Conservation (phyloP, 805 yeast species). For the Wickerhamomyces ciferrii region DNA sequence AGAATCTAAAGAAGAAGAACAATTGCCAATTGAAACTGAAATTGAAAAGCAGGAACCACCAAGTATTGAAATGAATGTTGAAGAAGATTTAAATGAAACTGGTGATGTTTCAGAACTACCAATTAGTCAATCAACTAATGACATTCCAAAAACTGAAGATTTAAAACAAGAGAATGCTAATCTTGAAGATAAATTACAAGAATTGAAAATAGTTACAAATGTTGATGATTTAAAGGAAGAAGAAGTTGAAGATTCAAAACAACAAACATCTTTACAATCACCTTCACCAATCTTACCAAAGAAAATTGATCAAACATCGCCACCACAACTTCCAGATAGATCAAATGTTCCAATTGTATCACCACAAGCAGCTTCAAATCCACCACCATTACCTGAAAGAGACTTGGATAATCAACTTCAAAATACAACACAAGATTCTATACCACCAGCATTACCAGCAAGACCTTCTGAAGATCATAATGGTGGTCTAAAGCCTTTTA, state of each 20-base stretch:
- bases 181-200: constrained; percentile 1
- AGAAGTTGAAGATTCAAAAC: not conserved
- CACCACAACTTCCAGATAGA: constrained; percentile 2
- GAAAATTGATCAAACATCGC: not conserved
- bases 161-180: constrained; percentile 3
- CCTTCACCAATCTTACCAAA: not conserved
- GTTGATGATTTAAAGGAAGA: not conserved
- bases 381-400: constrained; percentile 5
- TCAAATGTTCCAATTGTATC: not conserved
- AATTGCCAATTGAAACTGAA: not conserved
- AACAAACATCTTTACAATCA: not conserved
- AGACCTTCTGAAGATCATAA: constrained; percentile 16
- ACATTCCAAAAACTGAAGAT: not conserved
- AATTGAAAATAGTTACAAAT: not conserved
- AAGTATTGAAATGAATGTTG: not conserved
- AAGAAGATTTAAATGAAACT: not conserved
- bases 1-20: not conserved
- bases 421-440: constrained; percentile 4
- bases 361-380: constrained; percentile 1
- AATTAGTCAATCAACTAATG: constrained; percentile 5
- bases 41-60: not conserved
- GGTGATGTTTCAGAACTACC: constrained; percentile 3
- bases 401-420: not conserved
- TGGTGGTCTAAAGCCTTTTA: not conserved
- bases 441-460: constrained; percentile 29